Base-by-base conservation (phyloP, 2,329 filamentous ascomycete genomes). In the Fusarium sacchari region DNA sequence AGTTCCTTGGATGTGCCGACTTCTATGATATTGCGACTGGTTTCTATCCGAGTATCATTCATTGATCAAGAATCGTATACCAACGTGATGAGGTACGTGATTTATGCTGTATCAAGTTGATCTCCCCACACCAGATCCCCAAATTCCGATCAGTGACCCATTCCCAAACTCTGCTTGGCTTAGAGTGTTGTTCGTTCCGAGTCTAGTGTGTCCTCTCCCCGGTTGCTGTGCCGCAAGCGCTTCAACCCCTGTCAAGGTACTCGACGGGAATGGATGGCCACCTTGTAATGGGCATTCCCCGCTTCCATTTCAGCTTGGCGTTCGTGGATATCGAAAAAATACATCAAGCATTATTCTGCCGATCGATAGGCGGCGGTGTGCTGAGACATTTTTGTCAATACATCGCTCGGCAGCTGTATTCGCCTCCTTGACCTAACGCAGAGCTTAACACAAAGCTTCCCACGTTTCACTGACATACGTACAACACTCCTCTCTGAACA, bases 361-460 rank as follows among this genome's bases (percentile, higher is more conserved):
- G 6, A 13, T 20, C 6, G 6, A 15, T 24, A 36, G 49, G 20
- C 10, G 18, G 10, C 3, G 4, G 9, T 24, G 18, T 36, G 15
- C 39, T 36, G n/a, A 20, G 7, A 14, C 57, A 17, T 72, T 73
- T 63, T 37, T 73, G 67, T 67, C 70, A 50, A 28, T 17, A 26
- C 24, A 28, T 20, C 34, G 28, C 55, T 65, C 66, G 47, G 52
- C 42, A 70, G 24, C 49, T 42, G 37, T 39, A 44, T 36, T 42
- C 34, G 28, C 59, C 36, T 52, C 28, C 44, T 73, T 73, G 71
- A 71, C 71, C 57, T 40, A 57, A 39, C 57, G 43, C 42, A 71
- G 63, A 73, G 67, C 71, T 71, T 73, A 71, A 73, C 57, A 60
- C 53, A 47, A 49, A 73, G 67, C 71, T 61, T 71, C 57, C 55